Conservation (phyloP, 345 rosid species). For the Fremontodendron californicum region DNA sequence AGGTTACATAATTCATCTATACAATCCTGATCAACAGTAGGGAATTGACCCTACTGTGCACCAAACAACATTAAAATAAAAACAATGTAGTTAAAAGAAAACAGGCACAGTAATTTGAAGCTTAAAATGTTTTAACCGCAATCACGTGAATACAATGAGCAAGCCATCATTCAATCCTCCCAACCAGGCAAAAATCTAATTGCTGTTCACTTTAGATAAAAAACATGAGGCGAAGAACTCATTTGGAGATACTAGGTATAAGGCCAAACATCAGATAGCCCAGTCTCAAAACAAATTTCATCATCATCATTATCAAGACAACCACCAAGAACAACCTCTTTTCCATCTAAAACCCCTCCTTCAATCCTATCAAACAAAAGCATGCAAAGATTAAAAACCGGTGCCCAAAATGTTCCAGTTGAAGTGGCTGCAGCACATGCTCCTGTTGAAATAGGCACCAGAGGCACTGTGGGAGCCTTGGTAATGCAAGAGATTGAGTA, state of each 20-base stretch:
- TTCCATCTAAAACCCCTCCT: slow-evolving; percentile 32
- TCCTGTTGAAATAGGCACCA: slow-evolving; percentile 56
- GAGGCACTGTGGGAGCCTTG: slow-evolving; percentile 55
- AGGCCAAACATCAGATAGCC: slow-evolving; percentile 21
- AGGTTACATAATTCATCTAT: background rate
- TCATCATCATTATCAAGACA: slow-evolving; percentile 14
- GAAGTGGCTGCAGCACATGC: slow-evolving; percentile 28
- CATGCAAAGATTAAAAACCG: slow-evolving; percentile 31
- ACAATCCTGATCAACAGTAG: background rate
- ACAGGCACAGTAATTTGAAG: slow-evolving; percentile 22
- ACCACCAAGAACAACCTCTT: slow-evolving; percentile 18
- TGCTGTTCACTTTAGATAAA: slow-evolving; percentile 30
- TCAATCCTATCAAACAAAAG: slow-evolving; percentile 11
- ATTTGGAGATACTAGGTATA: slow-evolving; percentile 26
- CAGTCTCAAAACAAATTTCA: background rate
- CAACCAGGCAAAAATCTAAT: slow-evolving; percentile 15
- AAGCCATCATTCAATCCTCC: slow-evolving; percentile 21
- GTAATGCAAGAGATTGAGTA: slow-evolving; percentile 53
- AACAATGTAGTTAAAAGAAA: slow-evolving; percentile 5
- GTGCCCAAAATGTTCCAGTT: slow-evolving; percentile 7
- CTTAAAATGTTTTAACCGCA: slow-evolving; percentile 34
- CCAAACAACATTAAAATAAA: slow-evolving; percentile 14
- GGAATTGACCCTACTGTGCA: slow-evolving; percentile 10
- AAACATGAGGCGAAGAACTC: slow-evolving; percentile 41
- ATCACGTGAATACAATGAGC: slow-evolving; percentile 45